These are phyloP conservation scores for Jimgerdemannia flammicorona DNA, from an alignment of 192 early-diverging fungal species.

Conservation along the genomic window DNA sequence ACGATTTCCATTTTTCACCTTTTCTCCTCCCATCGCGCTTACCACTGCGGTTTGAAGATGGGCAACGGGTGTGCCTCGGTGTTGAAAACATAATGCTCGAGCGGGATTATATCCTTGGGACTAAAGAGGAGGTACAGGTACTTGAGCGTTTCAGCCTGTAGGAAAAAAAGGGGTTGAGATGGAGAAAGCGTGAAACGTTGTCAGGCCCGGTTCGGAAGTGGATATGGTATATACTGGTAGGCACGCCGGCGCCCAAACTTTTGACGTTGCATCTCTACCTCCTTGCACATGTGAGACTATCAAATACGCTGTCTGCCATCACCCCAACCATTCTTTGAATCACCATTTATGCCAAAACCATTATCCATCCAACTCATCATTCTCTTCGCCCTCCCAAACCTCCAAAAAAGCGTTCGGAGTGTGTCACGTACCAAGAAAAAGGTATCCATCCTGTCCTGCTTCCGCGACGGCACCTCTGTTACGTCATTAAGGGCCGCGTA, in stretches of 20 bases:
- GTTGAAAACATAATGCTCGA: conserved; percentile 90
- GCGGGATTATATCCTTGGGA: conserved; percentile 56
- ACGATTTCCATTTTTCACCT: no score
- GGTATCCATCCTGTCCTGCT: conserved; percentile 76
- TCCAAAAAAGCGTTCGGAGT: no score
- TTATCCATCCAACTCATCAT: no score
- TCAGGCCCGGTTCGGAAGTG: no score
- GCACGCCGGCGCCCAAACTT: no score
- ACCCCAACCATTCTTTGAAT: no score
- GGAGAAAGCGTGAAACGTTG: background rate
- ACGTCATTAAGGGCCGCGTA: conserved; percentile 60
- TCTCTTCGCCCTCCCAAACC: no score
- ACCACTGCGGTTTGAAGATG: conserved; percentile 42
- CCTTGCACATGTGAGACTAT: no score
- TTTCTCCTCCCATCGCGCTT: background rate
- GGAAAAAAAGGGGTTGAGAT: conserved; percentile 13
- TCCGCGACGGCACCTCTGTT: conserved; percentile 33
- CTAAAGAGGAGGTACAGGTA: conserved; percentile 90
- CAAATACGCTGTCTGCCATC: no score
- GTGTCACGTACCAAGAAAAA: conserved; percentile 54
- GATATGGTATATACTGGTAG: no score
- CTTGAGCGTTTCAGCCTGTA: conserved; percentile 89
- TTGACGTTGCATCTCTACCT: no score
- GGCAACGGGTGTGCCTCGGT: conserved; percentile 94
- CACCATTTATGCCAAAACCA: no score